Conservation (phyloP, 1,284 basidiomycete genomes). For the Anthracocystis walkeri region DNA sequence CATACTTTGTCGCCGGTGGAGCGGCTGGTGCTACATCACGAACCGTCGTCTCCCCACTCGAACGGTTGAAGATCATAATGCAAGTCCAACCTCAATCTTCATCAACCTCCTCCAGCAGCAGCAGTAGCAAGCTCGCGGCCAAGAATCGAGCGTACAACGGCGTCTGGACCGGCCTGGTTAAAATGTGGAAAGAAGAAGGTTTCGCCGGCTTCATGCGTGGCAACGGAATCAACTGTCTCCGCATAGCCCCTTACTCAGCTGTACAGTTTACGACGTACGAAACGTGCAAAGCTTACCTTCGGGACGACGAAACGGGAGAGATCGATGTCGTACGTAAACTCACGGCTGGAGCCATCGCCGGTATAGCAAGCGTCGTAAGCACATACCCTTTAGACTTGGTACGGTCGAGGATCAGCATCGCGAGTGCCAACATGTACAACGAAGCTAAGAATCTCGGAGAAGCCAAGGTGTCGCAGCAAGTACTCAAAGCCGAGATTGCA, state of each 20-base stretch:
- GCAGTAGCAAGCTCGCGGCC: conserved; percentile 2
- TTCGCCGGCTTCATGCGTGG: conserved; percentile 88
- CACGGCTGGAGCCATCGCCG: conserved; percentile 85
- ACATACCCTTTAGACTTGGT: conserved; percentile 95
- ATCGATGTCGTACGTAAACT: conserved; percentile 86
- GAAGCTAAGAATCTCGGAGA: conserved; percentile 41
- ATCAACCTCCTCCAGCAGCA: neutral
- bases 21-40: conserved; percentile 76
- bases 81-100: conserved; percentile 64
- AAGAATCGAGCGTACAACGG: conserved; percentile 61
- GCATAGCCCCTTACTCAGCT: conserved; percentile 82
- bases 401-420: conserved; percentile 90
- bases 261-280: conserved; percentile 92
- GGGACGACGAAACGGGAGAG: conserved; percentile 70
- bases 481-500: conserved; percentile 29
- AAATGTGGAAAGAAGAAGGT: conserved; percentile 92
- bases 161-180: conserved; percentile 61
- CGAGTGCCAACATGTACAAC: conserved; percentile 70
- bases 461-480: conserved; percentile 19
- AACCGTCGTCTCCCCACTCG: conserved; percentile 90
- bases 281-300: conserved; percentile 78
- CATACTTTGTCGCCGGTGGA: conserved; percentile 79
- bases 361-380: conserved; percentile 87
- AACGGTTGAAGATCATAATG: conserved; percentile 95
- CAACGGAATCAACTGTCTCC: conserved; percentile 88